Evolutionary conservation across 495 filamentous ascomycete genomes (phyloP).

Genomic region (Daldinia concentrica): DNA sequence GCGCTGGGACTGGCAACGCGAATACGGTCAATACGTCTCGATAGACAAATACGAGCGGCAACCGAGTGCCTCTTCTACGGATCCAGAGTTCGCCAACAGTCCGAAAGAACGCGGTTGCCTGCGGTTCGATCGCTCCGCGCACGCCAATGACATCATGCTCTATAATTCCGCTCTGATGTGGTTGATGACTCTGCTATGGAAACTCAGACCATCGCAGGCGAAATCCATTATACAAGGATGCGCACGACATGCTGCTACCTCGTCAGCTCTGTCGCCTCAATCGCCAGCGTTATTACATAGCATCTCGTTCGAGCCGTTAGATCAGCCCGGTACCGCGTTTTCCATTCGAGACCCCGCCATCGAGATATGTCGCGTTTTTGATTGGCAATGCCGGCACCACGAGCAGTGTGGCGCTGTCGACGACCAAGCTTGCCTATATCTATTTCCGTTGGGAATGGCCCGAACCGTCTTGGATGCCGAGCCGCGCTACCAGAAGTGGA

Average conservation of each 20-base stretch:
- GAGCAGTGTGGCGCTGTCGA: conserved; percentile 15
- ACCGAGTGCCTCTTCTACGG: not conserved
- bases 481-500: conserved; percentile 25
- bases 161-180: conserved; percentile 40
- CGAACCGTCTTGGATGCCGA: conserved; percentile 31
- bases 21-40: conserved; percentile 26
- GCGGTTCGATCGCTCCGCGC: conserved; percentile 24
- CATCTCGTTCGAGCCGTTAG: conserved; percentile 34
- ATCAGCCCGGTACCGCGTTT: conserved; percentile 20
- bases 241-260: conserved; percentile 20
- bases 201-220: conserved; percentile 26
- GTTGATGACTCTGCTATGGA: conserved; percentile 40
- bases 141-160: conserved; percentile 33
- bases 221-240: conserved; percentile 25
- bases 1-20: conserved; percentile 39
- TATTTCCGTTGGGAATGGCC: conserved; percentile 41
- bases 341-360: conserved; percentile 38
- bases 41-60: not conserved
- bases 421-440: conserved; percentile 37
- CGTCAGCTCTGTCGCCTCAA: conserved; percentile 2
- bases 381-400: conserved; percentile 37
- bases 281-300: conserved; percentile 3
- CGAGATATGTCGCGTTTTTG: conserved; percentile 38
- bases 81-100: not conserved
- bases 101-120: conserved; percentile 6